These are phyloP conservation scores for Phanerochaete carnosa DNA, from an alignment of 768 basidiomycete species.

Conservation along the genomic window DNA sequence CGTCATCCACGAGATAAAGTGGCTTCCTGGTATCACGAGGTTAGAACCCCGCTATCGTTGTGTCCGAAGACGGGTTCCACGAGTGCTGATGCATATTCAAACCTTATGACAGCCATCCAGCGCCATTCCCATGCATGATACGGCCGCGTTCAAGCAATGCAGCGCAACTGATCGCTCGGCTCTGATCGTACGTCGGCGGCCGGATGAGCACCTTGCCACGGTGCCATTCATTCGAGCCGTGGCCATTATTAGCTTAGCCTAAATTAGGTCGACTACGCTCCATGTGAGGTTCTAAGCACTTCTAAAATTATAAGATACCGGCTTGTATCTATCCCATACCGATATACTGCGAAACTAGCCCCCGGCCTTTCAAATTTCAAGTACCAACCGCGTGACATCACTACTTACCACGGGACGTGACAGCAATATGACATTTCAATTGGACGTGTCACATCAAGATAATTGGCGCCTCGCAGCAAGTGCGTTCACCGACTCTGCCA, in stretches of 20 bases:
- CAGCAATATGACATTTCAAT: no score
- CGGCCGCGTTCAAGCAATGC: constrained; percentile 11
- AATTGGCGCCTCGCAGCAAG: neutral
- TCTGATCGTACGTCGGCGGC: no score
- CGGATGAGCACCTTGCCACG: no score
- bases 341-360: no score
- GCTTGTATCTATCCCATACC: no score
- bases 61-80: constrained; percentile 2
- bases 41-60: neutral
- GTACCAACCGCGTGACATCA: neutral
- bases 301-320: no score
- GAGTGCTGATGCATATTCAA: neutral
- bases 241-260: no score
- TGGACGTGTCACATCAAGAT: neutral
- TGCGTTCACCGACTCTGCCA: neutral
- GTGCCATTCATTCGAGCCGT: no score
- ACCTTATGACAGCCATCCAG: constrained; percentile 11
- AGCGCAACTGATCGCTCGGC: no score
- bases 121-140: constrained; percentile 15
- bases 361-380: no score
- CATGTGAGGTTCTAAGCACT: no score
- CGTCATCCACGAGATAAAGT: neutral
- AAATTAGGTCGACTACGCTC: no score
- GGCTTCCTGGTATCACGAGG: neutral
- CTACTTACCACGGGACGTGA: neutral